Percentiles rank a stretch among this genome's conserved stretches.
These are phyloP conservation scores for Neurospora tetraspora DNA, from an alignment of 495 filamentous ascomycete genomes.

Conservation along the genomic window DNA sequence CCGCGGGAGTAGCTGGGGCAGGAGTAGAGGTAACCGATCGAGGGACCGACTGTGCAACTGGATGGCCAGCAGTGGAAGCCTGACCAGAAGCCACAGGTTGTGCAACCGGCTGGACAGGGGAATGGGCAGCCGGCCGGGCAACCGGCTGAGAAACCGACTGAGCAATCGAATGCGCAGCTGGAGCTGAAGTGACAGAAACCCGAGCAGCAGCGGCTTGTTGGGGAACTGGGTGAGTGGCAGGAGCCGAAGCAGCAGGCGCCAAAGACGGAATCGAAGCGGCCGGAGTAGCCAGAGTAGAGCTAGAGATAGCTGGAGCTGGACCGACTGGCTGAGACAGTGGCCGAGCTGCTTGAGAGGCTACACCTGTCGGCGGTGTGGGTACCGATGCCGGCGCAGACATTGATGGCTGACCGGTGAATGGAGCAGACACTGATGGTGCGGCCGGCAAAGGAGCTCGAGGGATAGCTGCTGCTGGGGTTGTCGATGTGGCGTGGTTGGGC, in stretches of 20 bases:
- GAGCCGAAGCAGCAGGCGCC: not conserved
- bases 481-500: not conserved
- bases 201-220: not conserved
- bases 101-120: not conserved
- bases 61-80: not conserved
- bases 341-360: not conserved
- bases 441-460: not conserved
- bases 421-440: not conserved
- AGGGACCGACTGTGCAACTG: not conserved
- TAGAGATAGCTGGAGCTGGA: not conserved
- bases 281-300: not conserved
- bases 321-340: not conserved
- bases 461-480: not conserved
- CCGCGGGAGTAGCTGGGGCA: not conserved
- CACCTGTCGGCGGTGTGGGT: not conserved
- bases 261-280: not conserved
- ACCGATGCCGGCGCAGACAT: not conserved
- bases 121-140: not conserved
- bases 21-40: not conserved
- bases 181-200: not conserved
- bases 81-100: not conserved
- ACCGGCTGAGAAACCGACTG: not conserved
- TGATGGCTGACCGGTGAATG: not conserved
- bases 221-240: not conserved
- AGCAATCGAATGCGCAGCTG: not conserved